Base-by-base conservation (phyloP, 805 yeast species). In the Candida adriatica region DNA sequence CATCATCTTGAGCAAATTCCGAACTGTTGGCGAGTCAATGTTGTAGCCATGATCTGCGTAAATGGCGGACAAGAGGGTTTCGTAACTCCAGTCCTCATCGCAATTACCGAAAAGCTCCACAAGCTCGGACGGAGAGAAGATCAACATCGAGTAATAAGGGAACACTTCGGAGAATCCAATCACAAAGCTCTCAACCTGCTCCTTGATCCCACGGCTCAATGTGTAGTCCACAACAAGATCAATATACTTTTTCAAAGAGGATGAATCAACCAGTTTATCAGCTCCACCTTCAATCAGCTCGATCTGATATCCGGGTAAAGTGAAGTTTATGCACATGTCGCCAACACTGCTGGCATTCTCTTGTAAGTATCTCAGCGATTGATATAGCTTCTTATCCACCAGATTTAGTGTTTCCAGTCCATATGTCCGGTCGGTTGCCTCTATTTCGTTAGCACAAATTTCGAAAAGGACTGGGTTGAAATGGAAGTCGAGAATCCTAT, bases 41-140 rank as follows among this genome's bases (percentile, higher is more conserved):
- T 73, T 70, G 49, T 81, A 90, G 2, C 97, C 98, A 56, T 90
- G 97, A 45, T 88, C 94, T 0, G 96, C 95, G 43, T 73, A 73
- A 11, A 90, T 61, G 0, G 78, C 65, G 2, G 72, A 63, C 6
- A 64, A 43, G 17, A 90, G 58, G 0, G 92, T 75, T 25, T 66
- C 72, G 24, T 55, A 55, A 0, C 81, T 68, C 96, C 97, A 92
- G 49, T 90, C 96, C 50, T 90, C 97, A 27, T 76, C 76, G 3
- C 73, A 72, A 38, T 74, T 75, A 16, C 97, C 96, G 45, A 84
- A 75, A 23, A 90, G 49, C 14, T 68, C 68, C 2, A 69, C 73
- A 18, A 87, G 62, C 49, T 90, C 97, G n/a, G 61, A 65, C 0
- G 94, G 74, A 1, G 85, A 67, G 45, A 92, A 80, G 2, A 85